These are phyloP conservation scores for Selaginella moellendorffii DNA, from an alignment of 75 land plant species.

Conservation along the genomic window DNA sequence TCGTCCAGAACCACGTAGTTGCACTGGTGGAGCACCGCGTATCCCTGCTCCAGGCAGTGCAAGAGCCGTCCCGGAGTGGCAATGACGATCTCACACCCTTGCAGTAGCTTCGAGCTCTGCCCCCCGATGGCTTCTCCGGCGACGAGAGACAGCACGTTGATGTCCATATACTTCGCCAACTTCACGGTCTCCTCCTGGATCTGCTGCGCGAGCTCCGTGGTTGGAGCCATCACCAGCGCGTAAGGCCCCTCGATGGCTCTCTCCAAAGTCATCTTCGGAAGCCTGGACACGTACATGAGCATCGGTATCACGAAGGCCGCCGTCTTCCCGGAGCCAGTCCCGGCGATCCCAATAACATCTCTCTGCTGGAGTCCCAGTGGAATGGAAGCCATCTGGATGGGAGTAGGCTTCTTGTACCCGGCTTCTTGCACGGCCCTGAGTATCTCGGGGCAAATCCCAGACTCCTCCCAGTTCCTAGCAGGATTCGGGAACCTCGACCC, in stretches of 20 bases:
- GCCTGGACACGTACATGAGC: constrained; percentile 13
- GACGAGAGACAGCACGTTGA: constrained; percentile 12
- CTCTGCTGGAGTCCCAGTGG: constrained; percentile 9
- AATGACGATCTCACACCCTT: constrained; percentile 23
- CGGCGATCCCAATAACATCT: constrained; percentile 13
- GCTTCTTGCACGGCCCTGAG: constrained; percentile 1
- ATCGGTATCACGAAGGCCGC: constrained; percentile 16
- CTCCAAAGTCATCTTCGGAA: neutral
- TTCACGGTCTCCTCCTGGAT: constrained; percentile 4
- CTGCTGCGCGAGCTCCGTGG: constrained; percentile 17
- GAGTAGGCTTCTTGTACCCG: constrained; percentile 10
- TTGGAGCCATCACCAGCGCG: constrained; percentile 20
- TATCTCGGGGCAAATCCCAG: neutral
- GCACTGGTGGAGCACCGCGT: constrained; percentile 22
- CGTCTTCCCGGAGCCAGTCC: constrained; percentile 16
- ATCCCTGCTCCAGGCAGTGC: constrained; percentile 17
- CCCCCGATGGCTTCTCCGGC: constrained; percentile 17
- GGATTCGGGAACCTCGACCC: neutral
- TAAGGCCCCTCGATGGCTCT: constrained; percentile 10
- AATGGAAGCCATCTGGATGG: constrained; percentile 11
- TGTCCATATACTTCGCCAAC: constrained; percentile 10
- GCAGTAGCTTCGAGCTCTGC: constrained; percentile 16
- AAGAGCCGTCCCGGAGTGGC: constrained; percentile 23
- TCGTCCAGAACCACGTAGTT: constrained; percentile 23
- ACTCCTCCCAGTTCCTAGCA: neutral